Conservation (phyloP, 495 filamentous ascomycete species). For the Daldinia grandis region DNA sequence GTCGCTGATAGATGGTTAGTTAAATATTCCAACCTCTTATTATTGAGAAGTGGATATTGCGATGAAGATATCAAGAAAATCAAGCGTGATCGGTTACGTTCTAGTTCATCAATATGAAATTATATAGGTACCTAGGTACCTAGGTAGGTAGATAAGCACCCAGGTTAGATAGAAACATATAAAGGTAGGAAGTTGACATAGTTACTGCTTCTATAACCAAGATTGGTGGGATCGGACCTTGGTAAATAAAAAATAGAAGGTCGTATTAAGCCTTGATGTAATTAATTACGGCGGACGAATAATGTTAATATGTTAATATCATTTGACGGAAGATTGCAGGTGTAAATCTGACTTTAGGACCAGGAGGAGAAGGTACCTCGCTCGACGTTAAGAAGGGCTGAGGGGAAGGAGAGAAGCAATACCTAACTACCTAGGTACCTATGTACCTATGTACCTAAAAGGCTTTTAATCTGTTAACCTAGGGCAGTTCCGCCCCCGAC, state of each 20-base stretch:
- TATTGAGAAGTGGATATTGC: constrained; percentile 2
- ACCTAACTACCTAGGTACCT: too few relatives aligned
- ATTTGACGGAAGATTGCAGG: too few relatives aligned
- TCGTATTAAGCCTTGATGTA: neutral
- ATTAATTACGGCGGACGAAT: neutral
- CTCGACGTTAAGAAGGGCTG: too few relatives aligned
- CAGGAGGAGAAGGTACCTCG: neutral
- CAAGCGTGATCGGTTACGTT: neutral
- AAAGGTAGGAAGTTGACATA: too few relatives aligned
- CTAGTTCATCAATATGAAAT: neutral
- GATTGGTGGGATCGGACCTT: neutral
- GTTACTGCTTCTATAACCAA: too few relatives aligned
- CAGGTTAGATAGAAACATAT: too few relatives aligned
- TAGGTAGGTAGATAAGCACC: too few relatives aligned
- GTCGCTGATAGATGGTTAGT: constrained; percentile 26
- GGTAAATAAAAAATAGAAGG: constrained; percentile 1
- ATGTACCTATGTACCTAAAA: neutral
- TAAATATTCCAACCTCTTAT: constrained; percentile 22
- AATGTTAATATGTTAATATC: neutral
- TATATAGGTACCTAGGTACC: neutral
- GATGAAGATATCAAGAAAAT: neutral
- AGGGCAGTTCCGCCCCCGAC: constrained; percentile 26
- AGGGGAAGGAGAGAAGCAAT: too few relatives aligned
- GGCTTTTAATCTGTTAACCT: constrained; percentile 6
- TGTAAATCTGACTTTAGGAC: neutral